Evolutionary conservation across 78 protist species (phyloP).

Genomic region (Speleostelium caveatum): DNA sequence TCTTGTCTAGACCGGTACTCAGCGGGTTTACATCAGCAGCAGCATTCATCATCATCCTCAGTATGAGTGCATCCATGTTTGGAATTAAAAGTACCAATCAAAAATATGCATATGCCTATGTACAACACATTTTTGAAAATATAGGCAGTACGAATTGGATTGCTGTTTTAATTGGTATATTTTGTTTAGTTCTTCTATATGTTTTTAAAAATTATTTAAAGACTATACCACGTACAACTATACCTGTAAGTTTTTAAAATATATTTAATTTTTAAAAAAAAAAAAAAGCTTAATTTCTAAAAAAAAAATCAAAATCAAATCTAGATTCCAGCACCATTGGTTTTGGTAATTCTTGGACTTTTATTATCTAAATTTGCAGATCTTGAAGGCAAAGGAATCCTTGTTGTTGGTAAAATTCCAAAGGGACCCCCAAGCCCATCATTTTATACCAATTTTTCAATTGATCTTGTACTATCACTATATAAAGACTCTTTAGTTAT

Average conservation of each 20-base stretch:
- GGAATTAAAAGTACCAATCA: conserved; percentile 13
- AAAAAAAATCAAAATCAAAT: too few relatives aligned
- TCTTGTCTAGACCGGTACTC: conserved; percentile 79
- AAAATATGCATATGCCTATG: conserved; percentile 31
- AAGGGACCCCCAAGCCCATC: conserved; percentile 12
- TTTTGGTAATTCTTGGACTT: conserved; percentile 22
- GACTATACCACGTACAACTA: conserved; percentile 33
- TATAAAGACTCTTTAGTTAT: conserved; percentile 29
- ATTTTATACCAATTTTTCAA: background rate
- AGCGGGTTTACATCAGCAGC: conserved; percentile 85
- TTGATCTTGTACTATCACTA: conserved; percentile 15
- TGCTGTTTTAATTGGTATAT: conserved; percentile 15
- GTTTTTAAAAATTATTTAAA: conserved; percentile 34
- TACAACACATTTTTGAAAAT: background rate
- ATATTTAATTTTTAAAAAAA: too few relatives aligned
- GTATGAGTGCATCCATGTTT: background rate
- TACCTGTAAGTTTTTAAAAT: too few relatives aligned
- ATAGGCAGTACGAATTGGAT: conserved; percentile 20
- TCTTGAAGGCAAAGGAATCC: conserved; percentile 20
- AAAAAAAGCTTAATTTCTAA: too few relatives aligned
- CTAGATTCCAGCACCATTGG: conserved; percentile 51
- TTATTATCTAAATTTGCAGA: conserved; percentile 10
- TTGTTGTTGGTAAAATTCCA: conserved; percentile 11
- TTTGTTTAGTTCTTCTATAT: conserved; percentile 11
- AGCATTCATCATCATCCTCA: conserved; percentile 43